Conservation (phyloP, 2,329 filamentous ascomycete species). For the Diaporthe amygdali region DNA sequence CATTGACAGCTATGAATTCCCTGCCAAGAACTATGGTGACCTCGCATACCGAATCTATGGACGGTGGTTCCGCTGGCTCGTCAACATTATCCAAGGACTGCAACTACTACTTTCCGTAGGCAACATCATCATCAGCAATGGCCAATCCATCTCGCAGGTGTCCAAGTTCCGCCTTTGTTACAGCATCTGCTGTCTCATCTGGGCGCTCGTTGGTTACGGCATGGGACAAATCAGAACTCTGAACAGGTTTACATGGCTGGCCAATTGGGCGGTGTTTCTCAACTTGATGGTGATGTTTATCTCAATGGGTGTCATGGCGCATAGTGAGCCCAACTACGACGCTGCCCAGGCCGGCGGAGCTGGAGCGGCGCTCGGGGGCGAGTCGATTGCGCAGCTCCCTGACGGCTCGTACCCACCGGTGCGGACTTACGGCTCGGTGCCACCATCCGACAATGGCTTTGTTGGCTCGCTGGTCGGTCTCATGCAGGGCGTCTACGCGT, state of each 20-base stretch:
- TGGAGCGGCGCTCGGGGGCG: constrained; percentile 31
- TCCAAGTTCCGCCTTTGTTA: constrained; percentile 55
- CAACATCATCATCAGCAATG: constrained; percentile 55
- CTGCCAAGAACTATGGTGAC: constrained; percentile 50
- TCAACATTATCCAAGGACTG: constrained; percentile 51
- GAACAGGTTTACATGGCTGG: constrained; percentile 56
- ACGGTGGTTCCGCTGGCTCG: constrained; percentile 45
- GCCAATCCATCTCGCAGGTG: constrained; percentile 57
- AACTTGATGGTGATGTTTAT: constrained; percentile 59
- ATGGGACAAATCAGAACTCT: constrained; percentile 60
- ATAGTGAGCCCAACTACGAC: constrained; percentile 52
- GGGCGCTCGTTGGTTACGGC: constrained; percentile 52
- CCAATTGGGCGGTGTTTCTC: constrained; percentile 58
- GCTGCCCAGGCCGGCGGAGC: constrained; percentile 34
- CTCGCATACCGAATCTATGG: constrained; percentile 52
- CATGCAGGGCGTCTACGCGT: constrained; percentile 59
- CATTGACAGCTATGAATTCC: constrained; percentile 49
- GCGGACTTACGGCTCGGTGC: constrained; percentile 42
- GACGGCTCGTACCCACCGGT: constrained; percentile 35
- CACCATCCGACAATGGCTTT: constrained; percentile 47
- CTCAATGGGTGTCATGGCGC: constrained; percentile 55
- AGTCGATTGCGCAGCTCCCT: constrained; percentile 35
- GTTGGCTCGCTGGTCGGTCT: constrained; percentile 51
- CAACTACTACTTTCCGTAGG: constrained; percentile 54
- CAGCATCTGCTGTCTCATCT: constrained; percentile 54